A percentile compares a stretch with the other conserved stretches of the same genome.
Conservation (phyloP, 78 protist species). For the Dictyostelium brefeldianum region DNA sequence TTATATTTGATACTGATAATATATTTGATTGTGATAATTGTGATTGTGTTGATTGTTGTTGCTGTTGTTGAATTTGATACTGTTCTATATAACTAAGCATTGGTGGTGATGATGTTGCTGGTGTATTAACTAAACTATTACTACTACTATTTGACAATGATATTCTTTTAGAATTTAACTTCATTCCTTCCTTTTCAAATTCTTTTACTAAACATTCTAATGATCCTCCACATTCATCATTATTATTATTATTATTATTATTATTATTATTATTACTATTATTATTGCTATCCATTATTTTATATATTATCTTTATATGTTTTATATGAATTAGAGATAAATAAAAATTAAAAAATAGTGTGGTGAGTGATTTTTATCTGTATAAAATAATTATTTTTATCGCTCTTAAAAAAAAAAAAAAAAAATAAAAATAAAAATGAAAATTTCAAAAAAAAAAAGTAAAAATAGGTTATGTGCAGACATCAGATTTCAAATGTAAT, state of each 20-base stretch:
- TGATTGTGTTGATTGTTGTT: too few species aligned
- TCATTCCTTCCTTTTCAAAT: constrained; percentile 45
- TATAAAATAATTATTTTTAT: too few species aligned
- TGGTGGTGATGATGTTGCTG: constrained; percentile 2
- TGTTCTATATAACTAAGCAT: background rate
- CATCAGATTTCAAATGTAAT: too few species aligned
- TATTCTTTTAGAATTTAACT: constrained; percentile 1
- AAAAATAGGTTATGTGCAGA: too few species aligned
- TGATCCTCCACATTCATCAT: background rate
- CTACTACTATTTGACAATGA: background rate
- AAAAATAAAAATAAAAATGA: too few species aligned
- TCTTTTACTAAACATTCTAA: constrained; percentile 12
- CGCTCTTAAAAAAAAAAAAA: too few species aligned
- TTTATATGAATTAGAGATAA: background rate
- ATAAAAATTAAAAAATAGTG: background rate
- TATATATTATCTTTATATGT: too few species aligned
- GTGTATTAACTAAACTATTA: background rate
- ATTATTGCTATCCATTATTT: too few species aligned
- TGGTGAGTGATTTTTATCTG: too few species aligned
- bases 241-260: background rate
- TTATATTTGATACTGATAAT: constrained; percentile 1
- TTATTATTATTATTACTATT: background rate
- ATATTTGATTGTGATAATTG: background rate
- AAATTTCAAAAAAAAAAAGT: too few species aligned
- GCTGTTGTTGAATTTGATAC: too few species aligned